These are phyloP conservation scores for Cystobasidium onofrii DNA, from an alignment of 768 basidiomycete species.

Conservation along the genomic window DNA sequence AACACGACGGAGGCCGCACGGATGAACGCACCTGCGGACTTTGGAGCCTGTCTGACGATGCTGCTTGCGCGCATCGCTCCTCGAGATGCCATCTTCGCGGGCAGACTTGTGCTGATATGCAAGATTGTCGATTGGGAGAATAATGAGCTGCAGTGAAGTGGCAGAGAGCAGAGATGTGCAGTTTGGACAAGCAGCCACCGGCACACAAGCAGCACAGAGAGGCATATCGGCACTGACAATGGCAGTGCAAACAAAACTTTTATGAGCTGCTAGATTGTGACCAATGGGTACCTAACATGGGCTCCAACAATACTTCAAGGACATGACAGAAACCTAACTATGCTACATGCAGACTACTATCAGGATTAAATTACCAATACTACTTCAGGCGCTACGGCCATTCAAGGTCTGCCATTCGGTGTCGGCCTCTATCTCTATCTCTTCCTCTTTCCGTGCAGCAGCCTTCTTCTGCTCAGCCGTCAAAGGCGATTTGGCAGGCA, in stretches of 20 bases:
- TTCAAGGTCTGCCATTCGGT: neutral
- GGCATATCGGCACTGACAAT: neutral
- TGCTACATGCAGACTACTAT: neutral
- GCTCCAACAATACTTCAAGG: neutral
- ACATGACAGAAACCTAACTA: neutral
- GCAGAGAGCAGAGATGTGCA: neutral
- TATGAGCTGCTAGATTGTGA: too few relatives aligned
- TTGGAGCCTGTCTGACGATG: conserved; percentile 1
- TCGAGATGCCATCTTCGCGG: neutral
- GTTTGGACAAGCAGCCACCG: neutral
- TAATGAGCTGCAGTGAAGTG: neutral
- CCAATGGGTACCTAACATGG: too few relatives aligned
- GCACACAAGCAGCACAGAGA: neutral
- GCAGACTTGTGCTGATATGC: neutral
- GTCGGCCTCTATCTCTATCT: neutral
- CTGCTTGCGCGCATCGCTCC: neutral
- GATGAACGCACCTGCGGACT: neutral
- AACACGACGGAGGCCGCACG: neutral
- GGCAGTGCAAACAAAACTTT: too few relatives aligned
- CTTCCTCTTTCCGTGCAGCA: neutral
- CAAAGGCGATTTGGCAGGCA: neutral
- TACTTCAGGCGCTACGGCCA: neutral
- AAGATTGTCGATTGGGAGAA: neutral
- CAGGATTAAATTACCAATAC: neutral
- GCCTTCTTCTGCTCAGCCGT: neutral